Conservation (phyloP, 495 filamentous ascomycete genomes). For the Hyaloscypha finlandica region DNA sequence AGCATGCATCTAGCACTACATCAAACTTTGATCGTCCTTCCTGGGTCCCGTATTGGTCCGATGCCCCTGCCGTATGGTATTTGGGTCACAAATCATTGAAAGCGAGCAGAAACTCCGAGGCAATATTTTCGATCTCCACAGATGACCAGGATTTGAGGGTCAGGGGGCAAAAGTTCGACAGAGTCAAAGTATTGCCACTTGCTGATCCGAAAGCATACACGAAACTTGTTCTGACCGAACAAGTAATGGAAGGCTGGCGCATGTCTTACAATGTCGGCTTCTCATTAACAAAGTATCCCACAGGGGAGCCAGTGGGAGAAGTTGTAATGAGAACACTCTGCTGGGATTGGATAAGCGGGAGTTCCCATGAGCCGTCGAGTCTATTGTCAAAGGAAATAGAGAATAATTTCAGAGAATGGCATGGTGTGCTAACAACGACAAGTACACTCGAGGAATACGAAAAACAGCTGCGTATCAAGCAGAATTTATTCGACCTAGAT, state of each 20-base stretch:
- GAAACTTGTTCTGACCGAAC: too few species aligned
- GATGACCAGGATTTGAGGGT: not conserved
- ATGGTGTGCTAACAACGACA: not conserved
- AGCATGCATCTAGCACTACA: not conserved
- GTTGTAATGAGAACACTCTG: not conserved
- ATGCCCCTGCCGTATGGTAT: not conserved
- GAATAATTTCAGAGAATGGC: not conserved
- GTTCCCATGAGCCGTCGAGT: too few species aligned
- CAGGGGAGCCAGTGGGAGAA: slow-evolving; percentile 5
- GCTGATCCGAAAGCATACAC: slow-evolving; percentile 2
- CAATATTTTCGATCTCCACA: not conserved
- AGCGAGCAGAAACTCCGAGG: not conserved
- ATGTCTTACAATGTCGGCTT: not conserved
- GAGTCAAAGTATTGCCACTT: not conserved
- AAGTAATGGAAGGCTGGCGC: not conserved
- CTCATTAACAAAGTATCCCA: slow-evolving; percentile 2
- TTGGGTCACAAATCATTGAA: not conserved
- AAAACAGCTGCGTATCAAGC: not conserved
- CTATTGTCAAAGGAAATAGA: not conserved
- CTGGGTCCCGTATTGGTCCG: not conserved
- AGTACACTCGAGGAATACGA: not conserved
- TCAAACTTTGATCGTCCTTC: not conserved
- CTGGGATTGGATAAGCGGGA: not conserved
- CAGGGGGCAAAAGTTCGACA: not conserved
- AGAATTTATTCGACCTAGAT: not conserved